These are phyloP conservation scores for Aspergillus aculeatinus DNA, from an alignment of 2,329 filamentous ascomycete genomes.

Conservation along the genomic window DNA sequence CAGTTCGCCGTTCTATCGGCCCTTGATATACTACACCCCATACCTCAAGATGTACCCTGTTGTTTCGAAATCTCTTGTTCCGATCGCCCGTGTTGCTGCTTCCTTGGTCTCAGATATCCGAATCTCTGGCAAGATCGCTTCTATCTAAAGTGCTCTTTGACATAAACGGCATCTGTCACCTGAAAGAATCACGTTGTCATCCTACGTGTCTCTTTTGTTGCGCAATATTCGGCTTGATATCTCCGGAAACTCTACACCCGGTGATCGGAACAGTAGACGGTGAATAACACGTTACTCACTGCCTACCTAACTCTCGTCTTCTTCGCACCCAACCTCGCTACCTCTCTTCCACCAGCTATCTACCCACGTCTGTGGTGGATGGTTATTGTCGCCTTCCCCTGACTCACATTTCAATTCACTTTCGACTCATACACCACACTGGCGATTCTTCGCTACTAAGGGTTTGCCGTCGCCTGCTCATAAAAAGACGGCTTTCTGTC, in stretches of 20 bases:
- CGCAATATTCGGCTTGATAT: constrained; percentile 23
- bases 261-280: constrained; percentile 28
- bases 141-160: constrained; percentile 24
- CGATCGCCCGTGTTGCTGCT: constrained; percentile 40
- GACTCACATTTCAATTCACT: constrained; percentile 2
- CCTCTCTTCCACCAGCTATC: not conserved
- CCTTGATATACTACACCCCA: constrained; percentile 23
- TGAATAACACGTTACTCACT: constrained; percentile 15
- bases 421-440: constrained; percentile 21
- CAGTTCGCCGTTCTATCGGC: constrained; percentile 32
- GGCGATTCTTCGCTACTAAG: constrained; percentile 26
- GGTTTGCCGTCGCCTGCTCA: constrained; percentile 35
- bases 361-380: constrained; percentile 1
- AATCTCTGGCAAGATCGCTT: constrained; percentile 28
- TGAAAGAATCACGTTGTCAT: constrained; percentile 19
- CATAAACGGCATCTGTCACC: constrained; percentile 11
- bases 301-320: not conserved
- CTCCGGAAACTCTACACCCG: constrained; percentile 23
- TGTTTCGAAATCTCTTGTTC: constrained; percentile 32
- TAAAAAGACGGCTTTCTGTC: constrained; percentile 31
- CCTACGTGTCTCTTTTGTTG: constrained; percentile 18
- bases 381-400: constrained; percentile 5
- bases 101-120: constrained; percentile 33
- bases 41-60: constrained; percentile 43
- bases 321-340: constrained; percentile 4